phyloP scores from a whole-genome alignment of 257 asterid species.

The Galeopsis tetrahit region DNA sequence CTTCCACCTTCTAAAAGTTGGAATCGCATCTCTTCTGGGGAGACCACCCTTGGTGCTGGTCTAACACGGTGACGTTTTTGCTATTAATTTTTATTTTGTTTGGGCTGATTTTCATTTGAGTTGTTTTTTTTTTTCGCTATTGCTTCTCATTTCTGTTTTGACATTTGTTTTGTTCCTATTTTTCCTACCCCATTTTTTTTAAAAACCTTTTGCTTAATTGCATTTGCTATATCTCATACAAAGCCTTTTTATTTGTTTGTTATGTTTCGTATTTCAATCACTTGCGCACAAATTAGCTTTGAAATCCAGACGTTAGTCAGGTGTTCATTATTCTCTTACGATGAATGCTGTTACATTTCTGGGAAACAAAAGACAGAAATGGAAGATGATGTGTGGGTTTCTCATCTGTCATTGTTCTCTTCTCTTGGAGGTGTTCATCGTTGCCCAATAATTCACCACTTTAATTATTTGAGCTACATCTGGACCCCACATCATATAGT shows the following conservation, averaged over 20 bases:
- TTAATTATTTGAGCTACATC: conserved; percentile 53
- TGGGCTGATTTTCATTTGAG: no score
- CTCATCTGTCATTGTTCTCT: conserved; percentile 36
- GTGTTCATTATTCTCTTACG: conserved; percentile 36
- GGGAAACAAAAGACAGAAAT: conserved; percentile 47
- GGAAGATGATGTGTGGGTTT: conserved; percentile 35
- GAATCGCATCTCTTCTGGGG: no score
- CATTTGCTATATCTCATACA: background rate
- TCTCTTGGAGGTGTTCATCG: conserved; percentile 58
- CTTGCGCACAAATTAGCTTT: background rate
- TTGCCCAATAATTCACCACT: conserved; percentile 38
- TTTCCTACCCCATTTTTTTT: no score
- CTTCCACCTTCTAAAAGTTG: background rate
- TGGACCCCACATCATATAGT: conserved; percentile 39
- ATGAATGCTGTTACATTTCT: conserved; percentile 51
- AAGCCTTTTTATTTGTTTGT: background rate
- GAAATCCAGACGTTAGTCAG: conserved; percentile 46
- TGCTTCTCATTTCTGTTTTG: no score
- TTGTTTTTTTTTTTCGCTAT: no score
- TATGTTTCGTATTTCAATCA: background rate
- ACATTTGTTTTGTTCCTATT: no score
- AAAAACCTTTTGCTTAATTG: no score
- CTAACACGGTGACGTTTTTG: no score
- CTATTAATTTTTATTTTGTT: no score
- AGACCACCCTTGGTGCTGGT: no score